Evolutionary conservation across 2,329 filamentous ascomycete species (phyloP), one percentile per base, ranked within the genome.

Genomic region (Ophiostoma tasmaniense): DNA sequence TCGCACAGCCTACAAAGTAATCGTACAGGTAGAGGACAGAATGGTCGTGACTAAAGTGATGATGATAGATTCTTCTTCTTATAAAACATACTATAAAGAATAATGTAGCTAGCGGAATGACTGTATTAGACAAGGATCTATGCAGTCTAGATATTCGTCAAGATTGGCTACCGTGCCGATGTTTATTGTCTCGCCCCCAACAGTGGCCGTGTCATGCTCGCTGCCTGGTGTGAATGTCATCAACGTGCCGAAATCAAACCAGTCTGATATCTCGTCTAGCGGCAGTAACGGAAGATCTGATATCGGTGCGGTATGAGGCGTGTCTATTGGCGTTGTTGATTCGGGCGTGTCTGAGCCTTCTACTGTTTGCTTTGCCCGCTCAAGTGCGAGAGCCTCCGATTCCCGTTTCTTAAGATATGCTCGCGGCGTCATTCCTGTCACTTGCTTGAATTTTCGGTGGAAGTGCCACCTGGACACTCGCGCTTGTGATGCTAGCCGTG

Each of bases 381-480:
- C 28, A 7, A 13, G 30, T 39, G 61, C 61, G 6, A n/a, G 17
- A 13, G 61, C 37, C 22, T 67, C 42, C 30, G 11, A 13, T 33
- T 67, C 37, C 45, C 61, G 66, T 59, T 68, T 64, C 66, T 50
- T 62, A 28, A 78, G 65, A 66, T 77, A 80, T 72, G 77, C 77
- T 8, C 71, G 73, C 14, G 79, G 79, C 61, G 85, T 87, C 59
- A 82, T 69, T 8, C 85, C 84, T 20, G 80, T 81, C 61, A 80
- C 81, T 73, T 81, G 81, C 75, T 85, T 87, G 74, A 88, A 88
- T 4, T 85, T 80, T 30, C 85, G 81, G 73, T 86, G 84, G 66
- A 88, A 85, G 73, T 88, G 85, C 76, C 85, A 82, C 67, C 84
- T 83, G 11, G 84, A 85, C 50, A 87, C 75, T 0, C 82, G 82